phyloP scores from a whole-genome alignment of 2,329 filamentous ascomycete species.

The Xylariaceae sp. region DNA sequence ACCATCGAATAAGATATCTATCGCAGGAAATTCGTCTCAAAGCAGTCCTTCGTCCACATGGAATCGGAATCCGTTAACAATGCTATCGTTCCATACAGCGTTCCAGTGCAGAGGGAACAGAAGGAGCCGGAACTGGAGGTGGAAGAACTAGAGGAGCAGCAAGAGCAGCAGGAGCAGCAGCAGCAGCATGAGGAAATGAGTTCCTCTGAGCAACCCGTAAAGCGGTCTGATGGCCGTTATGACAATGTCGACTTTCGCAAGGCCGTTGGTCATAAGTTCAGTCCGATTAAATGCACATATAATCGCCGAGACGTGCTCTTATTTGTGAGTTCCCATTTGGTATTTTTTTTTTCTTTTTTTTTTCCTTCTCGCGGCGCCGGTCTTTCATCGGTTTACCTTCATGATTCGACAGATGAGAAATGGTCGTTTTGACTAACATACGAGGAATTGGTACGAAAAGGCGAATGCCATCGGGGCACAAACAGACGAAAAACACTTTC shows the following conservation, averaged over 20 bases:
- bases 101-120: no score
- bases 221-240: constrained; percentile 16
- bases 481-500: constrained; percentile 38
- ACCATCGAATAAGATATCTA: not conserved
- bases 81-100: not conserved
- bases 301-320: constrained; percentile 40
- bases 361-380: not conserved
- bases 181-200: constrained; percentile 1
- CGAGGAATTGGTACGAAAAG: constrained; percentile 15
- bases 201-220: constrained; percentile 10
- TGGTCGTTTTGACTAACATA: not conserved
- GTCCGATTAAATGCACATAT: constrained; percentile 23
- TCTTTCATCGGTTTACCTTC: not conserved
- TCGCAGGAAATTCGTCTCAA: not conserved
- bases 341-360: no score
- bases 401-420: not conserved
- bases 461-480: constrained; percentile 37
- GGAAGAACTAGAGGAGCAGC: no score
- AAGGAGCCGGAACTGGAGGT: no score
- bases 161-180: no score
- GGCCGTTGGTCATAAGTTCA: constrained; percentile 13
- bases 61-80: not conserved
- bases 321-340: constrained; percentile 29
- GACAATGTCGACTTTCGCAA: constrained; percentile 19
- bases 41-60: not conserved